Evolutionary conservation across 2,329 filamentous ascomycete species (phyloP).

Genomic region (Sclerotiophoma versabilis): DNA sequence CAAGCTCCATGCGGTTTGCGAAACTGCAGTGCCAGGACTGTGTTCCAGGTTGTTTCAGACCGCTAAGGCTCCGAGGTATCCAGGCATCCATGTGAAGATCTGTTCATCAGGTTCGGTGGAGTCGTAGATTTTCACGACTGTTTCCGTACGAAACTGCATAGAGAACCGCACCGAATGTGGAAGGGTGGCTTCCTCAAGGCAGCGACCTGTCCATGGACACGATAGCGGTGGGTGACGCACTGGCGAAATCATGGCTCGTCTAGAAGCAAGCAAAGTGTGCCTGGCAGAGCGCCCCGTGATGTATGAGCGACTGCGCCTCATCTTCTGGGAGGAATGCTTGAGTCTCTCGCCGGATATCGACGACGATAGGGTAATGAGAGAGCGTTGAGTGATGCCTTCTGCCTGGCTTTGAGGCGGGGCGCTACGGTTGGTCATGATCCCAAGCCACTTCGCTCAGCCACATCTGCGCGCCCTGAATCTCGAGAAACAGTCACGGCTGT

Average conservation of each 20-base stretch:
- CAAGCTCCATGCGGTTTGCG: slow-evolving; percentile 12
- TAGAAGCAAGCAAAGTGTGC: slow-evolving; percentile 19
- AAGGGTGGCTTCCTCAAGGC: slow-evolving; percentile 36
- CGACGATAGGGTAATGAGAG: slow-evolving; percentile 28
- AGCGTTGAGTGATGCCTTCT: slow-evolving; percentile 22
- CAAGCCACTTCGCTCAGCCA: too few relatives aligned
- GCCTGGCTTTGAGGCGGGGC: neutral
- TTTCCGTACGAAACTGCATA: slow-evolving; percentile 22
- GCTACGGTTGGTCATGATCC: neutral
- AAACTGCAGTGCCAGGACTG: slow-evolving; percentile 28
- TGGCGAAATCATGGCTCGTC: neutral
- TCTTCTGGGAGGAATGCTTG: slow-evolving; percentile 23
- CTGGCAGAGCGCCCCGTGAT: slow-evolving; percentile 22
- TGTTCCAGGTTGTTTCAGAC: slow-evolving; percentile 40
- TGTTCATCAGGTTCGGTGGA: slow-evolving; percentile 5
- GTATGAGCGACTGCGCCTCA: slow-evolving; percentile 35
- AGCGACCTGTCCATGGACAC: slow-evolving; percentile 30
- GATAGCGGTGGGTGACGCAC: slow-evolving; percentile 17
- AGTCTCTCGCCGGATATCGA: slow-evolving; percentile 12
- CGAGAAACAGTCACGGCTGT: slow-evolving; percentile 25
- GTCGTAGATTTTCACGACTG: slow-evolving; percentile 2
- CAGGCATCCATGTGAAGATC: slow-evolving; percentile 19
- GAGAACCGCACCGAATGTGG: slow-evolving; percentile 18
- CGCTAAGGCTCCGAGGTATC: slow-evolving; percentile 1
- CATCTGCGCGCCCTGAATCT: slow-evolving; percentile 20